Evolutionary conservation across 2,329 filamentous ascomycete species (phyloP), one percentile per base, ranked within the genome.

Genomic region (Beauveria sp.): DNA sequence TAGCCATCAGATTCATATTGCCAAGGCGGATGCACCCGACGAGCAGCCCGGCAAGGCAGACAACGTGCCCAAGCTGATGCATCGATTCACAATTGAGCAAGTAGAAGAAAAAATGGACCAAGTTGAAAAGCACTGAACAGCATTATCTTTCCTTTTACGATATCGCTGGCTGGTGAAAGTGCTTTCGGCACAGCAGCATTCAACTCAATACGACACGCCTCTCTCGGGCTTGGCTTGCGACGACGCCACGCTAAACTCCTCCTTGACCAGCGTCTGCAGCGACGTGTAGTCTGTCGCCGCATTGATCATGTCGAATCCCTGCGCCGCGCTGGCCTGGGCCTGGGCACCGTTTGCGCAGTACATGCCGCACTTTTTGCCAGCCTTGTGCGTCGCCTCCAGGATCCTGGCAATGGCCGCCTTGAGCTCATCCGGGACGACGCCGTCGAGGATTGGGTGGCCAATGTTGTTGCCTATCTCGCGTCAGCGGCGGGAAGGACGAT

Each of bases 61-160:
- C 6, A 77, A 84, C 64, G 86, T 88, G 1, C 74, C 83, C 61
- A 92, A 91, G 72, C 77, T 93, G 53, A 93, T 93, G 89, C 90
- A 93, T 72, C 82, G 88, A 20, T 90, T 93, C 73, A 87, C 83
- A 0, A 76, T 81, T 28, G 82, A 85, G 5, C 82, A 92, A 63
- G 83, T 93, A 2, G 77, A 84, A 64, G 79, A 78, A 20, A 83
- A 87, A 71, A 91, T 93, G 88, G 84, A 91, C 67, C 74, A 80
- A 43, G 81, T 80, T 14, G 80, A 82, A 28, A 45, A 38, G 65
- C 64, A 66, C 42, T 61, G 49, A n/a, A 8, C 5, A 4, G 6
- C 2, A 1, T 53, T 3, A 31, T 45, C 48, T 24, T 4, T 28
- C 1, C 31, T 12, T 24, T 8, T 16, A 5, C 34, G 5, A 16